Evolutionary conservation across 2,329 filamentous ascomycete species (phyloP).

Genomic region (Fusarium nematophilum): DNA sequence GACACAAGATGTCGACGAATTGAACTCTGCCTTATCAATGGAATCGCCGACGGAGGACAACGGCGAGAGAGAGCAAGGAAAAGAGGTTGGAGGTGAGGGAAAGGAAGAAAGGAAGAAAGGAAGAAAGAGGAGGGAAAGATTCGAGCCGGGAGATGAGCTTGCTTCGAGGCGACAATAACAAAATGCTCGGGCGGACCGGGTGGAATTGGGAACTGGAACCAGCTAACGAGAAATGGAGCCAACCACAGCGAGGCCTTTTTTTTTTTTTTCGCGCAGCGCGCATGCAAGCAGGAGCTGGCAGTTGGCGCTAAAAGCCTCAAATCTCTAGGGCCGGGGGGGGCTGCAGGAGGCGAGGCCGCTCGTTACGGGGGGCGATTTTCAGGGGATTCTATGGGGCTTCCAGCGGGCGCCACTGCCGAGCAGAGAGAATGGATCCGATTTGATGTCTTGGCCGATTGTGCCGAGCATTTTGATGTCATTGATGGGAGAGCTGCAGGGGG

Average conservation of each 20-base stretch:
- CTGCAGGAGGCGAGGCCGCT: constrained; percentile 3
- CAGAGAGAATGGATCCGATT: background rate
- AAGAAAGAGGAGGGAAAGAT: constrained; percentile 9
- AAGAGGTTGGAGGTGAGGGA: constrained; percentile 9
- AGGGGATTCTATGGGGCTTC: constrained; percentile 29
- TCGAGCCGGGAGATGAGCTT: constrained; percentile 24
- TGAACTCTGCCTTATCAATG: constrained; percentile 10
- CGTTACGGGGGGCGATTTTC: too few species aligned
- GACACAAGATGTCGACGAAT: too few species aligned
- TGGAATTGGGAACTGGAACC: constrained; percentile 24
- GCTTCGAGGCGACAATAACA: constrained; percentile 15
- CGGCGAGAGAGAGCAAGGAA: constrained; percentile 12
- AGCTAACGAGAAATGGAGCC: too few species aligned
- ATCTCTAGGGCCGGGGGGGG: constrained; percentile 14
- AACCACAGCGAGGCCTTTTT: constrained; percentile 38
- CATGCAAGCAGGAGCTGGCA: constrained; percentile 6
- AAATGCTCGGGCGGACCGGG: constrained; percentile 33
- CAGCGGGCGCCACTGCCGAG: constrained; percentile 24
- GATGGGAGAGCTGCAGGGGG: background rate
- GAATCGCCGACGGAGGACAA: constrained; percentile 30
- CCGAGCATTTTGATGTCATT: constrained; percentile 9
- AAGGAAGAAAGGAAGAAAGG: background rate
- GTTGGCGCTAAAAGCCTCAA: constrained; percentile 17
- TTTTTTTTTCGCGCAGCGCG: constrained; percentile 35
- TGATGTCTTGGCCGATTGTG: background rate